These are phyloP conservation scores for Simmondsia chinensis DNA, from an alignment of 148 eudicot genomes.

Conservation along the genomic window DNA sequence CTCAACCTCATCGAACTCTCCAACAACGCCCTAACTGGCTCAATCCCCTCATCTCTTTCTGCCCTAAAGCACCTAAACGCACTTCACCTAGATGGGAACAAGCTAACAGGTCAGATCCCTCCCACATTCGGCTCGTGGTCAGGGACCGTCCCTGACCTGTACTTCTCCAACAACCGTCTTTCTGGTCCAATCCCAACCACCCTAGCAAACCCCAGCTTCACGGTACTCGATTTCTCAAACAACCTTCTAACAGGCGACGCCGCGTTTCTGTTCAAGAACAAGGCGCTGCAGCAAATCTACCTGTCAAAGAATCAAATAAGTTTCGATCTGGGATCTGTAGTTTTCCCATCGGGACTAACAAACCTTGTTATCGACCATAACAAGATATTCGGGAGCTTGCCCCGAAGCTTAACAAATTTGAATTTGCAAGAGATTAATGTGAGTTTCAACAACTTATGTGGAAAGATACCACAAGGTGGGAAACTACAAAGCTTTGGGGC, in stretches of 20 bases:
- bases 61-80: constrained; percentile 4
- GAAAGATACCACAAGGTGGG: constrained; percentile 22
- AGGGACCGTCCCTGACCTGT: constrained; percentile 6
- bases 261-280: background rate
- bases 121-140: constrained; percentile 17
- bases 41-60: constrained; percentile 12
- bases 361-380: background rate
- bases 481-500: constrained; percentile 13
- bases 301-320: background rate
- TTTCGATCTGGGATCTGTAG: constrained; percentile 2
- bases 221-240: constrained; percentile 10
- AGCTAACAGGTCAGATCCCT: constrained; percentile 24
- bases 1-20: constrained; percentile 10
- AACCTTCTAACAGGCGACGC: constrained; percentile 12
- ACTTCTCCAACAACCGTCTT: constrained; percentile 18
- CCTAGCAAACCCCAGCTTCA: constrained; percentile 2
- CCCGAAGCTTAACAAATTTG: background rate
- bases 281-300: background rate
- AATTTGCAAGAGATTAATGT: constrained; percentile 12
- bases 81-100: constrained; percentile 12
- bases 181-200: constrained; percentile 17
- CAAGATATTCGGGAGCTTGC: background rate
- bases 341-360: background rate
- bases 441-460: constrained; percentile 25
- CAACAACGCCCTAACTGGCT: constrained; percentile 26